Percentiles rank a stretch among this genome's conserved stretches.
Conservation (phyloP, 371 early-diverging fungal genomes). For the Sporodiniella umbellata region DNA sequence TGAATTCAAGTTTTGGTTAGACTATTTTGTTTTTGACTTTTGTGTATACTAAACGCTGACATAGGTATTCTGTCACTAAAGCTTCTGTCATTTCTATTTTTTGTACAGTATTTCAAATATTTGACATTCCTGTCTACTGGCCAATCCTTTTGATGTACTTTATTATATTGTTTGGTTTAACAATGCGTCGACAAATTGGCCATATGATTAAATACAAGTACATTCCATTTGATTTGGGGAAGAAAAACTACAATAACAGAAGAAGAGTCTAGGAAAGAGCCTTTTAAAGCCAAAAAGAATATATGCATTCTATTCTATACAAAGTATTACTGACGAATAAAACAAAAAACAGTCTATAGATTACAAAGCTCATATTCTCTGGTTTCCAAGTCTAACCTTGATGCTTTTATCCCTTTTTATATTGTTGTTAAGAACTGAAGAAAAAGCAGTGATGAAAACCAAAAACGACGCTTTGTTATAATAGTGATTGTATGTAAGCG, state of each 20-base stretch:
- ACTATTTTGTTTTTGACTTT: no score
- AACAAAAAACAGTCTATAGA: no score
- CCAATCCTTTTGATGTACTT: constrained; percentile 93
- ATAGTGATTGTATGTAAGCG: no score
- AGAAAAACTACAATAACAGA: constrained; percentile 70
- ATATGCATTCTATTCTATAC: not conserved
- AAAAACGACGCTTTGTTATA: no score
- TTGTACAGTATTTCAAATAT: constrained; percentile 82
- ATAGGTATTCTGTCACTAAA: constrained; percentile 78
- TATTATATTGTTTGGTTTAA: constrained; percentile 88
- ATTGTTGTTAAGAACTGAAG: no score
- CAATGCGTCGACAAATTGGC: constrained; percentile 93
- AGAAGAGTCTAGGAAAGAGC: constrained; percentile 10
- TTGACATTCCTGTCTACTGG: constrained; percentile 99
- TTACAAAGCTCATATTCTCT: no score
- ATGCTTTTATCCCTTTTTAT: no score
- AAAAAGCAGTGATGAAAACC: no score
- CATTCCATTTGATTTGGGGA: constrained; percentile 95
- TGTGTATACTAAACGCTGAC: no score
- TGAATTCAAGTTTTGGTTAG: constrained; percentile 99
- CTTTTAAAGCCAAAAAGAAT: no score
- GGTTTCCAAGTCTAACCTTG: no score
- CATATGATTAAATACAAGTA: constrained; percentile 99
- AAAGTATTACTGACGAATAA: no score
- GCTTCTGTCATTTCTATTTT: constrained; percentile 76